Conservation (phyloP, 2,329 filamentous ascomycete genomes). For the Trichothecium sympodiale region DNA sequence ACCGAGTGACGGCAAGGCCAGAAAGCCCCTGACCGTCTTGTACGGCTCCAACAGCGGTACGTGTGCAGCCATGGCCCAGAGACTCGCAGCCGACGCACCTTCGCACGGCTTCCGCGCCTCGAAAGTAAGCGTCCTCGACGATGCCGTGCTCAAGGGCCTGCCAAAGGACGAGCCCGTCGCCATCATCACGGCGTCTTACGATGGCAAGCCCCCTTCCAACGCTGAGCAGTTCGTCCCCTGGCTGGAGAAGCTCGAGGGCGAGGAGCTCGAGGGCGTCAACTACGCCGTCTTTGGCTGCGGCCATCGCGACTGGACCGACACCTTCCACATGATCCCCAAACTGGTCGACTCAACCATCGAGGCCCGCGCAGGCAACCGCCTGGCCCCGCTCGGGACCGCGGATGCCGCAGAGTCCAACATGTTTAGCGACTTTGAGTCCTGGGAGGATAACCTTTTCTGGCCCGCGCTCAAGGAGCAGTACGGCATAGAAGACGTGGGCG, state of each 20-base stretch:
- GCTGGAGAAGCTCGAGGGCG: slow-evolving; percentile 39
- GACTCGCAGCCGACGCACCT: slow-evolving; percentile 42
- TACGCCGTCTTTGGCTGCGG: slow-evolving; percentile 61
- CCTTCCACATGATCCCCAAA: slow-evolving; percentile 52
- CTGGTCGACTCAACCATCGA: slow-evolving; percentile 39
- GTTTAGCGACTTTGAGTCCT: slow-evolving; percentile 49
- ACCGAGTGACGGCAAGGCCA: background rate
- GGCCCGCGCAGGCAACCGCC: slow-evolving; percentile 11
- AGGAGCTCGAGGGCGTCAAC: slow-evolving; percentile 32
- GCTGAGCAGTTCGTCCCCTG: slow-evolving; percentile 54
- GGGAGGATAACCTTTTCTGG: slow-evolving; percentile 43
- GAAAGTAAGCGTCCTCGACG: slow-evolving; percentile 41
- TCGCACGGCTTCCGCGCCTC: slow-evolving; percentile 40
- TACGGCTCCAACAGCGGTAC: slow-evolving; percentile 60
- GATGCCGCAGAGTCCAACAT: slow-evolving; percentile 49
- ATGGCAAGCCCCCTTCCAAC: slow-evolving; percentile 60
- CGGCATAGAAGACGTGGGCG: slow-evolving; percentile 28
- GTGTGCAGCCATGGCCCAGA: slow-evolving; percentile 52
- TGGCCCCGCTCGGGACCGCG: slow-evolving; percentile 32
- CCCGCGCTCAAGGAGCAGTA: slow-evolving; percentile 30
- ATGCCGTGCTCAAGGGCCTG: slow-evolving; percentile 43
- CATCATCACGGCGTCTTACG: slow-evolving; percentile 57
- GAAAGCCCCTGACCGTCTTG: slow-evolving; percentile 32
- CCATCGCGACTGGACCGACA: slow-evolving; percentile 37
- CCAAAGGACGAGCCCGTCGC: slow-evolving; percentile 33